Evolutionary conservation across 768 basidiomycete genomes (phyloP).

Genomic region (Daedaleopsis sinensis): DNA sequence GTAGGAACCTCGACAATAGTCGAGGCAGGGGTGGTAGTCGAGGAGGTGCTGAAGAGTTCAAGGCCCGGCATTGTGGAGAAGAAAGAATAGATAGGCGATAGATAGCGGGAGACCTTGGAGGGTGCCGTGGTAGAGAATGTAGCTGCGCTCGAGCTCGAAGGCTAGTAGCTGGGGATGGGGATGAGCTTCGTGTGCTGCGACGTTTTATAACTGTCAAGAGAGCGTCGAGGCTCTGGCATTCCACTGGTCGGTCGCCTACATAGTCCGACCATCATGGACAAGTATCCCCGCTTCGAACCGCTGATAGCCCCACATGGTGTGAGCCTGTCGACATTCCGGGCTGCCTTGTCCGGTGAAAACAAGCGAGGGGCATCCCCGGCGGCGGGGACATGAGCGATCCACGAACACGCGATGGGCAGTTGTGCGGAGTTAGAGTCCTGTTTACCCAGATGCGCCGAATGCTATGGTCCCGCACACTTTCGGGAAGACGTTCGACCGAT

Average conservation of each 20-base stretch:
- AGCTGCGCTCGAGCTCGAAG: neutral
- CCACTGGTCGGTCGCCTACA: neutral
- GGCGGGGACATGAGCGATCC: neutral
- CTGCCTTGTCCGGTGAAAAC: neutral
- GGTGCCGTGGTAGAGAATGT: neutral
- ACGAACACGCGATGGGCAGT: slow-evolving; percentile 1
- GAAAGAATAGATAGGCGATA: slow-evolving; percentile 15
- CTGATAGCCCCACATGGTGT: neutral
- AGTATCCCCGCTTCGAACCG: neutral
- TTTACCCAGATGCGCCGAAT: slow-evolving; percentile 11
- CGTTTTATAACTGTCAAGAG: neutral
- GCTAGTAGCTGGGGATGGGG: slow-evolving; percentile 10
- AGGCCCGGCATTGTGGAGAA: slow-evolving; percentile 30
- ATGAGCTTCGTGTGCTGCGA: neutral
- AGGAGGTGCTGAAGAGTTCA: slow-evolving; percentile 29
- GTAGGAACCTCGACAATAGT: slow-evolving; percentile 21
- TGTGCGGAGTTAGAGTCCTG: slow-evolving; percentile 19
- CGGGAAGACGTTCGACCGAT: neutral
- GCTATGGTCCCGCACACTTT: slow-evolving; percentile 1
- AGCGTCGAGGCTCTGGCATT: neutral
- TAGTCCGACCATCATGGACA: neutral
- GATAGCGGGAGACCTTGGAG: neutral
- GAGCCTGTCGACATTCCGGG: neutral
- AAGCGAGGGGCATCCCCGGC: neutral
- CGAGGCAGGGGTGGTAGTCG: slow-evolving; percentile 20